A percentile compares a stretch with the other conserved stretches of the same genome.
These are phyloP conservation scores for Jasminum sambac DNA, from an alignment of 257 asterid genomes.

Conservation along the genomic window DNA sequence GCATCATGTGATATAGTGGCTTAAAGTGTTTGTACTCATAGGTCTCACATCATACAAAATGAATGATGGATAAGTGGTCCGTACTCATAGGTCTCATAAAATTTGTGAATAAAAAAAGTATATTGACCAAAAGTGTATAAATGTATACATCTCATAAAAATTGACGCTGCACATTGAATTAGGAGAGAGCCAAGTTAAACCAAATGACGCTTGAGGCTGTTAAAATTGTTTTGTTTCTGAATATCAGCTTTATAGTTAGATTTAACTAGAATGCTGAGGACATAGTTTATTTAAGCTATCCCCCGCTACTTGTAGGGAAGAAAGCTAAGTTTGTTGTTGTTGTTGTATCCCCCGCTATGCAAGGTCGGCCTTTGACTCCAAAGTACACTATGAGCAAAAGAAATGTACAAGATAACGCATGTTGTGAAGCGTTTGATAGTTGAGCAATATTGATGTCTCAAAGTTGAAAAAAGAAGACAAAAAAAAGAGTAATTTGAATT, in stretches of 20 bases:
- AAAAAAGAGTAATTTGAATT: neutral
- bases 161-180: neutral
- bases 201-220: neutral
- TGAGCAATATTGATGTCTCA: neutral
- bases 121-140: too few relatives aligned
- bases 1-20: too few relatives aligned
- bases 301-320: too few relatives aligned
- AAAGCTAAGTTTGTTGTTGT: too few relatives aligned
- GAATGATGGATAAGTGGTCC: too few relatives aligned
- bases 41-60: too few relatives aligned
- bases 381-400: neutral
- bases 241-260: neutral
- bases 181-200: neutral
- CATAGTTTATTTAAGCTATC: neutral
- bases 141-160: neutral
- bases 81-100: too few relatives aligned
- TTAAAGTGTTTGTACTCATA: too few relatives aligned
- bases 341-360: neutral
- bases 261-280: neutral
- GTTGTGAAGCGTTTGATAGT: neutral
- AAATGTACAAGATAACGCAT: neutral
- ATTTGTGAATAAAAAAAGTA: too few relatives aligned
- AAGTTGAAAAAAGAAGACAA: neutral
- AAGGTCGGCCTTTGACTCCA: neutral
- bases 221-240: neutral